phyloP scores from a whole-genome alignment of 2,329 filamentous ascomycete species.

The Chaetomium strumarium region DNA sequence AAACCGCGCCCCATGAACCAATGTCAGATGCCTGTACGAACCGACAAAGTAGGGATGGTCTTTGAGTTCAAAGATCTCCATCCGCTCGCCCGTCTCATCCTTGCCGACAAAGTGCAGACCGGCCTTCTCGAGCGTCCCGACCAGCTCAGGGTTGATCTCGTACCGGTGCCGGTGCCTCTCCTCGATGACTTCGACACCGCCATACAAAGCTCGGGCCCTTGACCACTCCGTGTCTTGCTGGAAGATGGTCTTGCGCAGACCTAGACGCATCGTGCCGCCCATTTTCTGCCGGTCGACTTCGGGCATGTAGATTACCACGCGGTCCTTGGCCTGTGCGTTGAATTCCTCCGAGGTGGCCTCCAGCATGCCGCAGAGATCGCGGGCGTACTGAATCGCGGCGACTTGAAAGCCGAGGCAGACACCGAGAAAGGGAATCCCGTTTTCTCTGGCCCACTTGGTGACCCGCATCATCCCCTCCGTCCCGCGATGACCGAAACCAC shows the following conservation, averaged over 20 bases:
- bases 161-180: slow-evolving; percentile 77
- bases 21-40: background rate
- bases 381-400: slow-evolving; percentile 82
- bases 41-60: slow-evolving; percentile 69
- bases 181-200: slow-evolving; percentile 41
- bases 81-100: slow-evolving; percentile 65
- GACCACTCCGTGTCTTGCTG: slow-evolving; percentile 65
- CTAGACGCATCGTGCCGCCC: slow-evolving; percentile 75
- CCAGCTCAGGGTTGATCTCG: slow-evolving; percentile 69
- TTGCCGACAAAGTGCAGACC: slow-evolving; percentile 70
- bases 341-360: slow-evolving; percentile 53
- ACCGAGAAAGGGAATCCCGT: slow-evolving; percentile 76
- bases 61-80: slow-evolving; percentile 72
- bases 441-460: slow-evolving; percentile 79
- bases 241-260: slow-evolving; percentile 64
- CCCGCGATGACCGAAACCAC: slow-evolving; percentile 74
- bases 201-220: slow-evolving; percentile 63
- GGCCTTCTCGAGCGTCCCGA: slow-evolving; percentile 53
- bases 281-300: slow-evolving; percentile 66
- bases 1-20: background rate
- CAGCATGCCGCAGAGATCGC: slow-evolving; percentile 62
- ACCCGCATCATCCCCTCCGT: slow-evolving; percentile 86
- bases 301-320: slow-evolving; percentile 86
- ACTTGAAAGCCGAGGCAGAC: slow-evolving; percentile 64
- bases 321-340: slow-evolving; percentile 51